phyloP scores from a whole-genome alignment of 2,329 filamentous ascomycete genomes.

The Phialocephala sp. region DNA sequence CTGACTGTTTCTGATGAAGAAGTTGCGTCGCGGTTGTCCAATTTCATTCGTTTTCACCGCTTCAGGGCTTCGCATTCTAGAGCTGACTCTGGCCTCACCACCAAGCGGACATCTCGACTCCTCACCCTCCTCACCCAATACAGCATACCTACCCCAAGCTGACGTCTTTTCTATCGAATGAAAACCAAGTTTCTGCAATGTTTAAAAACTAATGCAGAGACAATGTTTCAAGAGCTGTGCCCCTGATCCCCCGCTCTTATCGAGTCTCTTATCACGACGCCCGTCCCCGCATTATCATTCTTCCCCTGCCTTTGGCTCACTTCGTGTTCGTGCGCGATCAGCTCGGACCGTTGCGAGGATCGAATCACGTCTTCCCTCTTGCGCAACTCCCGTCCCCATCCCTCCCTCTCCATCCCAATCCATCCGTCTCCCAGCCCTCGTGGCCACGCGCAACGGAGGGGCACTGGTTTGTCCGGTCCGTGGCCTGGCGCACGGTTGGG shows the following conservation, averaged over 20 bases:
- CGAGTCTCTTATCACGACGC: neutral
- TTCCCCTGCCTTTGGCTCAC: neutral
- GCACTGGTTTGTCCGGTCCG: neutral
- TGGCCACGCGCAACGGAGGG: neutral
- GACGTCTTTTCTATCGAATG: neutral
- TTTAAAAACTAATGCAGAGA: constrained; percentile 5
- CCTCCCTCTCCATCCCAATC: neutral
- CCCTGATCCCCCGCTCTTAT: neutral
- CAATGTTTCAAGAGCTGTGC: neutral
- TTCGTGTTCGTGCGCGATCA: neutral
- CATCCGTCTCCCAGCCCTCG: neutral
- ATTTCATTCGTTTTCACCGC: no score
- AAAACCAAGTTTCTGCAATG: neutral
- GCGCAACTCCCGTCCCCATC: neutral
- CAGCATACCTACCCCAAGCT: no score
- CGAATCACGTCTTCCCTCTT: neutral
- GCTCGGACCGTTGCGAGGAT: neutral
- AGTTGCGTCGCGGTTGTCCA: no score
- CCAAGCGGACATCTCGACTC: no score
- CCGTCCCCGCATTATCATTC: neutral
- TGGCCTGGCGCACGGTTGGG: neutral
- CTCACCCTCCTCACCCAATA: no score
- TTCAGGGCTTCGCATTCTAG: no score
- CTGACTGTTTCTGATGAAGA: no score
- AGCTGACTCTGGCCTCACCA: no score